Percentiles rank a stretch among this genome's conserved stretches.
Conservation (phyloP, 257 asterid genomes). For the Solanum verrucosum region DNA sequence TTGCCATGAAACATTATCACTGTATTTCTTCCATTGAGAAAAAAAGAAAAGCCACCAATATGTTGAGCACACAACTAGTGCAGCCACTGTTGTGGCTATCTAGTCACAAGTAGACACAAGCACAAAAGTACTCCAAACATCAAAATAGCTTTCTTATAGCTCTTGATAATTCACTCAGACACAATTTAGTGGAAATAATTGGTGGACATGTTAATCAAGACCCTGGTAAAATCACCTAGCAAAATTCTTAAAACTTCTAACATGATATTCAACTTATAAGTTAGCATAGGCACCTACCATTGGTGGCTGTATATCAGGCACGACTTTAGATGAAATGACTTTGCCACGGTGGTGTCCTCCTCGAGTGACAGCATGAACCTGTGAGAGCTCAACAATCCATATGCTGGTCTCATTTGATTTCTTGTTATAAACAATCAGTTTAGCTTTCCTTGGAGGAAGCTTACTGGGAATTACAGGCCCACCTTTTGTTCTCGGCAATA, state of each 20-base stretch:
- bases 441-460: slow-evolving; percentile 22
- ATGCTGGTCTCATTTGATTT: slow-evolving; percentile 24
- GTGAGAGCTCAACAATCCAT: slow-evolving; percentile 22
- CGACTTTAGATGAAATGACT: slow-evolving; percentile 19
- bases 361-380: slow-evolving; percentile 26
- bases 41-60: not conserved
- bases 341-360: slow-evolving; percentile 28
- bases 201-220: not conserved
- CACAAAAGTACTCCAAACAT: not conserved
- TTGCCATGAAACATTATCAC: not conserved
- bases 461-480: slow-evolving; percentile 21
- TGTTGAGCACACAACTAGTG: not conserved
- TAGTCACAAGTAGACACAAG: not conserved
- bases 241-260: not conserved
- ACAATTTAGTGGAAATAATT: not conserved
- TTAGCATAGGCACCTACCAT: slow-evolving; percentile 6
- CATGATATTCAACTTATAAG: not conserved
- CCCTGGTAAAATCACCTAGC: not conserved
- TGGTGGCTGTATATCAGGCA: slow-evolving; percentile 22
- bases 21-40: not conserved
- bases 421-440: slow-evolving; percentile 18
- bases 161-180: not conserved
- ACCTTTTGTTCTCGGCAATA: slow-evolving; percentile 21
- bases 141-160: not conserved
- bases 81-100: not conserved